Conservation (phyloP, 345 rosid genomes). For the Hibiscus trionum region DNA sequence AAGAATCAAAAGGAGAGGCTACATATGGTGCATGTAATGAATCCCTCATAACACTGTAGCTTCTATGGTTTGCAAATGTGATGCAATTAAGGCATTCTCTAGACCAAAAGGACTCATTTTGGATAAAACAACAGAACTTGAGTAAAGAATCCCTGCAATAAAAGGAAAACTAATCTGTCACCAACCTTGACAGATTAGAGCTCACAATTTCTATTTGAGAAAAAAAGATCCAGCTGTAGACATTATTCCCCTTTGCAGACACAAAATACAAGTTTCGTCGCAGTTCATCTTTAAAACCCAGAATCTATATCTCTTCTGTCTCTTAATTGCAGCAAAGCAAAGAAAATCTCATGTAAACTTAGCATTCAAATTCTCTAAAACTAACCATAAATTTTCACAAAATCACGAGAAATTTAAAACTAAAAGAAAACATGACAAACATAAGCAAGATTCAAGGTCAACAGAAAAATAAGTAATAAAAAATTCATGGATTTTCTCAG, state of each 20-base stretch:
- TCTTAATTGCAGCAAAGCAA: neutral
- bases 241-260: too few relatives aligned
- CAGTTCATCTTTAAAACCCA: too few relatives aligned
- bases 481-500: neutral
- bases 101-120: conserved; percentile 14
- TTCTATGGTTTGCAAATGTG: conserved; percentile 10
- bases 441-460: neutral
- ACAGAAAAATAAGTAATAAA: neutral
- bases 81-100: conserved; percentile 9
- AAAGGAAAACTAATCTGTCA: conserved; percentile 2
- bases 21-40: conserved; percentile 9
- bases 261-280: too few relatives aligned
- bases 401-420: neutral
- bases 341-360: neutral
- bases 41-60: conserved; percentile 16
- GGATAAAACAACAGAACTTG: conserved; percentile 16
- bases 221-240: neutral
- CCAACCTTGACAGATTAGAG: neutral
- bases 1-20: conserved; percentile 13
- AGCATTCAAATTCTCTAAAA: neutral
- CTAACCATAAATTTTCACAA: neutral
- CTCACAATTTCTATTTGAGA: too few relatives aligned
- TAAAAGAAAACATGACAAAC: neutral
- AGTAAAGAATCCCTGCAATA: conserved; percentile 32
- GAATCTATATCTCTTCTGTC: neutral